These are phyloP conservation scores for Circinella minor DNA, from an alignment of 371 early-diverging fungal species.

Conservation along the genomic window DNA sequence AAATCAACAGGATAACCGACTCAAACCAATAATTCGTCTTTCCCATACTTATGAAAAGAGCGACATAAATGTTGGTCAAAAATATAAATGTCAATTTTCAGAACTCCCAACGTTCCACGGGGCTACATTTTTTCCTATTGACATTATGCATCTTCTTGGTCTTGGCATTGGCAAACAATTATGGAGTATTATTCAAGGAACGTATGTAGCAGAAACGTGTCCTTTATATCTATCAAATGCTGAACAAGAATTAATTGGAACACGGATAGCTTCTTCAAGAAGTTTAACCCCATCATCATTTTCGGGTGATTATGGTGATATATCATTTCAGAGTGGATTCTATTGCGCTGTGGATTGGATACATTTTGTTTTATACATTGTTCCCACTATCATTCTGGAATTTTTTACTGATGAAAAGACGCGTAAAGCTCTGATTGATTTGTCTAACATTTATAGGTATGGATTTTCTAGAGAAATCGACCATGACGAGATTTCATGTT, in stretches of 20 bases:
- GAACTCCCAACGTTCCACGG: background rate
- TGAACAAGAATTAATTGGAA: background rate
- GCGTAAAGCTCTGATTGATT: background rate
- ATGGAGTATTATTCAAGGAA: background rate
- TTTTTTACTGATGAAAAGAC: background rate
- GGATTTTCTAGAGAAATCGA: background rate
- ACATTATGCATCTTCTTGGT: constrained; percentile 3
- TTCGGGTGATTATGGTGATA: constrained; percentile 3
- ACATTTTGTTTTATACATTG: background rate
- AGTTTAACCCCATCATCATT: background rate
- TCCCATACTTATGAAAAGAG: background rate
- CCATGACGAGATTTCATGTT: too few species aligned
- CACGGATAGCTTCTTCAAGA: background rate
- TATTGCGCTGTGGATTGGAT: constrained; percentile 8
- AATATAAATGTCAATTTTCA: background rate
- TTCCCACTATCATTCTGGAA: background rate
- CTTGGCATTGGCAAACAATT: background rate
- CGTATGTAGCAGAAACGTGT: too few species aligned
- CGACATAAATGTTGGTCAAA: background rate
- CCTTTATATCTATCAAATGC: too few species aligned
- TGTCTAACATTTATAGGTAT: background rate
- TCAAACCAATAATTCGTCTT: background rate
- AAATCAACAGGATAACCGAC: too few species aligned
- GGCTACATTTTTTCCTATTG: constrained; percentile 1
- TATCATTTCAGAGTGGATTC: background rate